phyloP scores from a whole-genome alignment of 495 filamentous ascomycete genomes.

The Penicillium samsonianum region DNA sequence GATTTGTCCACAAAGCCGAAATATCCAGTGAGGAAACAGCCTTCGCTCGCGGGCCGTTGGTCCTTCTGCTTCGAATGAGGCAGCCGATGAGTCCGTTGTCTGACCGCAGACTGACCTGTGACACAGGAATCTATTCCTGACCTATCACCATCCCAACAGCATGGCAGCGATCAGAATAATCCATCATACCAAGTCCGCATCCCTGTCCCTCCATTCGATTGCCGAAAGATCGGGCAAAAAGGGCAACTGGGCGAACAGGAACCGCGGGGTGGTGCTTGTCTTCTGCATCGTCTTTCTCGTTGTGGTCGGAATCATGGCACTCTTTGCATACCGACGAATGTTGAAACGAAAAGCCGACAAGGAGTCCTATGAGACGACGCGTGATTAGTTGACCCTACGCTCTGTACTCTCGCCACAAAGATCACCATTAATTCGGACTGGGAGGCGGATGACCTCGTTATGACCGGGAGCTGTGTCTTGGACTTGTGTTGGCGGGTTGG shows the following conservation, averaged over 20 bases:
- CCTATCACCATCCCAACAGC: background rate
- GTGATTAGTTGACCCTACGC: background rate
- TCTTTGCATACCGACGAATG: conserved; percentile 48
- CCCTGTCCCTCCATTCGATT: conserved; percentile 21
- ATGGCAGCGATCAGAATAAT: conserved; percentile 44
- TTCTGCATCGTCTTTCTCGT: conserved; percentile 56
- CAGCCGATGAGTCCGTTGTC: background rate
- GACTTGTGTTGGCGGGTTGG: too few relatives aligned
- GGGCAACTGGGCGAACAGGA: conserved; percentile 49
- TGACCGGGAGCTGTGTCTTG: background rate
- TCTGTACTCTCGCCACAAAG: background rate
- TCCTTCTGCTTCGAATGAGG: background rate
- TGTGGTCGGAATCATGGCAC: conserved; percentile 39
- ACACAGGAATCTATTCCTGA: background rate
- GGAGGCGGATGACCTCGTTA: background rate
- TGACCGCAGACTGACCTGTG: background rate
- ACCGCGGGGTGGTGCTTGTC: conserved; percentile 55
- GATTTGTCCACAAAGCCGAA: background rate
- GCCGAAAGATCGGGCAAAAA: conserved; percentile 31
- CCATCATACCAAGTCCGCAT: conserved; percentile 20
- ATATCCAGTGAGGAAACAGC: background rate
- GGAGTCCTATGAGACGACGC: conserved; percentile 29
- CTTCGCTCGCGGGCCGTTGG: too few relatives aligned
- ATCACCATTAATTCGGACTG: background rate
- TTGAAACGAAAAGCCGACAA: conserved; percentile 38